Base-by-base conservation (phyloP, 1,139 yeast genomes). In the Candida sp. region DNA sequence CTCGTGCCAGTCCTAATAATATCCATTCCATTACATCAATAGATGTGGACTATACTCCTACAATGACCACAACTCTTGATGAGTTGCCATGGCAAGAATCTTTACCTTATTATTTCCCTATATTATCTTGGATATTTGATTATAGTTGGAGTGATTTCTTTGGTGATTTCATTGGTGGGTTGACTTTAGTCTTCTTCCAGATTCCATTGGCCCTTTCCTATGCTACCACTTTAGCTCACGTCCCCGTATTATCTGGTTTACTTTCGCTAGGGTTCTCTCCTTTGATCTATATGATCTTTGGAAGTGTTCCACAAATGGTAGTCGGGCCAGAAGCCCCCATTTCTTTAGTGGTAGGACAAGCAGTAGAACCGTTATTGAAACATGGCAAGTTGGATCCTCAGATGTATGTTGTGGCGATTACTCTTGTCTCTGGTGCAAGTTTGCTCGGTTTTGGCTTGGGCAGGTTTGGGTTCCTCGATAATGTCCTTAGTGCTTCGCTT, bases 251-350 rank as follows among this genome's bases (percentile, higher is more conserved):
- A 2, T 84, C 90, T 48, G 99, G 98, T 0, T 72, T 93, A 8
- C 78, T 83, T 51, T 91, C 96, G 0, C 70, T 91, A 43, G 91
- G 90, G 0, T 68, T 91, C 4, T 84, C 96, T 1, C 98, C 98
- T 0, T 68, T 91, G 40, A 74, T 93, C 4, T 93, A 93, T 59
- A 75, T 88, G 42, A 52, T 91, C 1, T 77, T 91, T 57, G 98
- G 99, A 0, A 84, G 96, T 22, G 97, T 90, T 1, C 98, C 98
- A 0, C 95, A 87, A 57, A 87, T 93, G 96, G 86, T 91, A 43
- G 96, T 91, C 5, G 98, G 98, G 0, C 99, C 99, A 0, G 99
- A 93, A 58, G 95, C 93, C 6, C 96, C 98, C 1, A 86, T 91
- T 25, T 87, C 96, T 1, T 73, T 93, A 58, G 85, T 93, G 36